These are phyloP conservation scores for Clausena lansium DNA, from an alignment of 345 rosid genomes.

Conservation along the genomic window DNA sequence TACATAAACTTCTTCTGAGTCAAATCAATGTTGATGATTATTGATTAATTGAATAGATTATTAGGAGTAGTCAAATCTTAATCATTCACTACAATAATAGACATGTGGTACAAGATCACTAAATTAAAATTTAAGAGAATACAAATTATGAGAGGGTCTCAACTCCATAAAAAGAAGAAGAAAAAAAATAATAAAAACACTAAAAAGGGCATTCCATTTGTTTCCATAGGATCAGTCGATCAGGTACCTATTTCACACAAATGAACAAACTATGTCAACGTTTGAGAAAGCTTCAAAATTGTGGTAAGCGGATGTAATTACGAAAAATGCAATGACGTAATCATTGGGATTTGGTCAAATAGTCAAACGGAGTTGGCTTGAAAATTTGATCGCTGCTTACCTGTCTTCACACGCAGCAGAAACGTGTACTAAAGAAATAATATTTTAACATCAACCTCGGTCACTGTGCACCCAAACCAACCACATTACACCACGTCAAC, in stretches of 20 bases:
- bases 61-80: too few relatives aligned
- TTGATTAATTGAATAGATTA: too few relatives aligned
- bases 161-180: too few relatives aligned
- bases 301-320: background rate
- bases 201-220: too few relatives aligned
- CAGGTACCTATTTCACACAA: background rate
- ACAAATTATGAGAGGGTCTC: too few relatives aligned
- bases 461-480: background rate
- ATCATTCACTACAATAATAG: too few relatives aligned
- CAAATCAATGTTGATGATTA: too few relatives aligned
- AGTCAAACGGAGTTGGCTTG: constrained; percentile 19
- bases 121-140: too few relatives aligned
- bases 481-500: background rate
- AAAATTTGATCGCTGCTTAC: background rate
- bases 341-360: background rate
- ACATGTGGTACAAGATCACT: too few relatives aligned
- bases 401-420: background rate
- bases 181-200: background rate
- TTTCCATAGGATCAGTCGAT: background rate
- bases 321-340: background rate
- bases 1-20: too few relatives aligned
- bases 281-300: background rate
- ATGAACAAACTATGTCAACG: background rate
- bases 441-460: background rate
- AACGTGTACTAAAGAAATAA: background rate